phyloP scores from a whole-genome alignment of 345 rosid species.

The Dimocarpus longan region DNA sequence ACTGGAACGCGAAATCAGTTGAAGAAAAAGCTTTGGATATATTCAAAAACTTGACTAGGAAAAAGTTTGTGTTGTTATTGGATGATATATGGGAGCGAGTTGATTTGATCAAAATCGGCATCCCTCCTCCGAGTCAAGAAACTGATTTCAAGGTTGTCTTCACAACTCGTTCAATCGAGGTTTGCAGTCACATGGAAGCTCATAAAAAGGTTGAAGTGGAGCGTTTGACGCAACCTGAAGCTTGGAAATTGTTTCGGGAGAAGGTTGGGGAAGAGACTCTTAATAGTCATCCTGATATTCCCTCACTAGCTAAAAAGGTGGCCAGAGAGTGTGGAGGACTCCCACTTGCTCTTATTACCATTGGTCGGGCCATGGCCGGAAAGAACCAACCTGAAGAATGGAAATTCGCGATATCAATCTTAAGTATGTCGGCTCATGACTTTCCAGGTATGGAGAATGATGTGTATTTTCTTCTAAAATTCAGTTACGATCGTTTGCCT shows the following conservation, averaged over 20 bases:
- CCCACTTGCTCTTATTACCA: neutral
- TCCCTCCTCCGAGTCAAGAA: neutral
- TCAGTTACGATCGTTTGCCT: neutral
- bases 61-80: constrained; percentile 8
- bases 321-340: neutral
- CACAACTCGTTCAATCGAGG: constrained; percentile 9
- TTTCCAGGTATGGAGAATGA: neutral
- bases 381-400: neutral
- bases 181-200: constrained; percentile 12
- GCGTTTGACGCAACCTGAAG: neutral
- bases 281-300: neutral
- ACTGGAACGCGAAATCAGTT: neutral
- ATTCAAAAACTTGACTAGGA: neutral
- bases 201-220: constrained; percentile 1
- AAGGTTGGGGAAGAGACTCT: neutral
- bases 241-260: constrained; percentile 7
- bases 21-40: neutral
- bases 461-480: neutral
- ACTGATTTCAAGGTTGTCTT: constrained; percentile 16
- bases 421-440: neutral
- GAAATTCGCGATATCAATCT: neutral
- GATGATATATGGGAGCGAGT: constrained; percentile 22
- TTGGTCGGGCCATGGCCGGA: neutral
- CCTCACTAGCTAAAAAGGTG: neutral
- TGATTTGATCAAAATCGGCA: neutral